phyloP scores from a whole-genome alignment of 139 green algal genomes.

The Chlorella sp. region DNA sequence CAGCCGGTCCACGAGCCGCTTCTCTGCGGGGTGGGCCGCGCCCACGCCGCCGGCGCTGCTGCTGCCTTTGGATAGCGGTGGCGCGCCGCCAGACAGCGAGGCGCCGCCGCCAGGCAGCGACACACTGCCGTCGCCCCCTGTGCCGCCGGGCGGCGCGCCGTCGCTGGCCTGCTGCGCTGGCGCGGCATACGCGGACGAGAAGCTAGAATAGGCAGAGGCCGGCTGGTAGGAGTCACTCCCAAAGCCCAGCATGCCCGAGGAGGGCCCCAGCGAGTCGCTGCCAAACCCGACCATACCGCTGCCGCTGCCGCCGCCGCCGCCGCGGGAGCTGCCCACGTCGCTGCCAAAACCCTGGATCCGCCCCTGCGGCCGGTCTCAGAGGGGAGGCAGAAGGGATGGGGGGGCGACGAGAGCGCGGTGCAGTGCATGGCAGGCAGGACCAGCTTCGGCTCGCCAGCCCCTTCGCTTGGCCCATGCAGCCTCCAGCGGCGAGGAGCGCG shows the following conservation, averaged over 20 bases:
- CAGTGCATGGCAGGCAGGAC: slow-evolving; percentile 52
- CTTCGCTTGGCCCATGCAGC: slow-evolving; percentile 36
- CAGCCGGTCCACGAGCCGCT: slow-evolving; percentile 57
- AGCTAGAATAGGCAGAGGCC: too few species aligned
- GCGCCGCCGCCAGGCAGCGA: too few species aligned
- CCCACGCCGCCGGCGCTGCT: background rate
- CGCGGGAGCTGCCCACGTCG: background rate
- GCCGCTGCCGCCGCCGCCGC: background rate
- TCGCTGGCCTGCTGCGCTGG: too few species aligned
- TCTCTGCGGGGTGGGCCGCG: background rate
- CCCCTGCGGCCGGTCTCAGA: slow-evolving; percentile 32
- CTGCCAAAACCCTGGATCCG: slow-evolving; percentile 87
- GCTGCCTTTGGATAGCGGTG: too few species aligned
- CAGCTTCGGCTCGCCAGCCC: slow-evolving; percentile 64
- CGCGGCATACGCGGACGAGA: too few species aligned
- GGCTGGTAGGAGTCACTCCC: too few species aligned
- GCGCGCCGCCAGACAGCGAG: too few species aligned
- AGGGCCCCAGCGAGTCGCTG: slow-evolving; percentile 32
- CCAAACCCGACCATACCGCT: slow-evolving; percentile 62
- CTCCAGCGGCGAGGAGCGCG: background rate
- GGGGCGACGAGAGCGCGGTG: too few species aligned
- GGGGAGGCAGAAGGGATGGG: background rate
- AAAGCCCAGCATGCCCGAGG: slow-evolving; percentile 26
- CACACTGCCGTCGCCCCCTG: too few species aligned
- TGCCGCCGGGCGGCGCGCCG: too few species aligned